phyloP scores from a whole-genome alignment of 495 filamentous ascomycete genomes.

The Viridothelium virens region DNA sequence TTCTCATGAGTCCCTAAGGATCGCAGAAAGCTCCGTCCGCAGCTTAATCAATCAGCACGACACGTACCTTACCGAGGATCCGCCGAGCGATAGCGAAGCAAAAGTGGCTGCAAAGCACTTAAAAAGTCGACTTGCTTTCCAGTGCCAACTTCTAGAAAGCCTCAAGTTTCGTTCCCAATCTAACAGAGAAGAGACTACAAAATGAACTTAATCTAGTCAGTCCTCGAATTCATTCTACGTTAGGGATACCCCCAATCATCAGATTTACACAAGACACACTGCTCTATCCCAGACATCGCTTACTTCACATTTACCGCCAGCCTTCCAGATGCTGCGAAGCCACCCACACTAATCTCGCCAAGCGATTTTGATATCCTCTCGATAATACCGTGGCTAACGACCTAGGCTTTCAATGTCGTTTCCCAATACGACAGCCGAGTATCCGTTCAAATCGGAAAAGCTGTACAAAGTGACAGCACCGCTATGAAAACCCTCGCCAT shows the following conservation, averaged over 20 bases:
- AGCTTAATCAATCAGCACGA: slow-evolving; percentile 3
- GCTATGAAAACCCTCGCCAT: slow-evolving; percentile 31
- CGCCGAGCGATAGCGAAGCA: not conserved
- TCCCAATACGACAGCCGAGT: slow-evolving; percentile 5
- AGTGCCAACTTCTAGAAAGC: not conserved
- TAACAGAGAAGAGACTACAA: slow-evolving; percentile 1
- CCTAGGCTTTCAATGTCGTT: slow-evolving; percentile 1
- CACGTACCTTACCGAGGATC: not conserved
- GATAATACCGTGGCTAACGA: not conserved
- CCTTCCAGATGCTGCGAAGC: not conserved
- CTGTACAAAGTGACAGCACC: slow-evolving; percentile 20
- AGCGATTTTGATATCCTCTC: not conserved
- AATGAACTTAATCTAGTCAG: slow-evolving; percentile 3
- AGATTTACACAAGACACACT: not conserved
- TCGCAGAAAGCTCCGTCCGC: not conserved
- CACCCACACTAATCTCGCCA: not conserved
- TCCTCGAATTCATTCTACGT: not conserved
- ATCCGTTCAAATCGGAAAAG: slow-evolving; percentile 5
- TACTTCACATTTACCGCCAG: not conserved
- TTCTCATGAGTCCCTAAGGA: not conserved
- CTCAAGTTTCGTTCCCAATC: slow-evolving; percentile 1
- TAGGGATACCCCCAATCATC: not conserved
- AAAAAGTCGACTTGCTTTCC: not conserved
- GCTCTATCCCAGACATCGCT: not conserved
- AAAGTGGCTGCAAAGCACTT: slow-evolving; percentile 7